Evolutionary conservation across 228 moss, liverwort and hornwort genomes (phyloP), one percentile per base, ranked within the genome.

Genomic region (Sphagnum magellanicum): DNA sequence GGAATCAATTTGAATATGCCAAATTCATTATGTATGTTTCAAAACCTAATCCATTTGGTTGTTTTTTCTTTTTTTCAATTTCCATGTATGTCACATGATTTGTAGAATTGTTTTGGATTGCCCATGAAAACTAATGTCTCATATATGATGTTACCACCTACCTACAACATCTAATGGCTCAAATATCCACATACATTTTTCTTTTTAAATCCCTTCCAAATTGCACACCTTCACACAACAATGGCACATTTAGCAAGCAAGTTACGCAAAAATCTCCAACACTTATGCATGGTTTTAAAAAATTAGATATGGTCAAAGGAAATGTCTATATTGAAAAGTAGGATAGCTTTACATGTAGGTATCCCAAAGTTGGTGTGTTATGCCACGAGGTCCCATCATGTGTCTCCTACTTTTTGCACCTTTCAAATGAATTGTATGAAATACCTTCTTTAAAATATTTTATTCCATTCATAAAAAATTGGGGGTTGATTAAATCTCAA

Each of bases 221-320:
- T 85, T 71, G 80, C 83, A 75, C 88, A 97, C 52, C 93, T 93
- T 53, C 90, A 93, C 61, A 84, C 76, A 61, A 88, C 97, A 50
- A 91, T 97, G 97, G 97, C 93, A 16, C 91, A 98, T 79, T 90
- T 93, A 73, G 97, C 87, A 69, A 90, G 89, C 65, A 98, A 98
- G 85, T 93, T 97, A 58, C 12, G 52, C 49, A 9, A 8, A 16
- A 17, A 61, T 46, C 47, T 16, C 61, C 47, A 8, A 16, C 5
- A 16, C 4, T 61, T 14, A 16, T 5, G 0, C 61, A 5, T 46
- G 8, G 47, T 61, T 16, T 13, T 4, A 8, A 15, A 15, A 61
- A 61, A 12, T 3, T 32, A 17, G 0, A 17, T 17, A 17, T 17
- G 17, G 17, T 17, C 17, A 17, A 17, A 17, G 17, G 17, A 17